Evolutionary conservation across 2,329 filamentous ascomycete genomes (phyloP).

Genomic region (Aureobasidium sp.): DNA sequence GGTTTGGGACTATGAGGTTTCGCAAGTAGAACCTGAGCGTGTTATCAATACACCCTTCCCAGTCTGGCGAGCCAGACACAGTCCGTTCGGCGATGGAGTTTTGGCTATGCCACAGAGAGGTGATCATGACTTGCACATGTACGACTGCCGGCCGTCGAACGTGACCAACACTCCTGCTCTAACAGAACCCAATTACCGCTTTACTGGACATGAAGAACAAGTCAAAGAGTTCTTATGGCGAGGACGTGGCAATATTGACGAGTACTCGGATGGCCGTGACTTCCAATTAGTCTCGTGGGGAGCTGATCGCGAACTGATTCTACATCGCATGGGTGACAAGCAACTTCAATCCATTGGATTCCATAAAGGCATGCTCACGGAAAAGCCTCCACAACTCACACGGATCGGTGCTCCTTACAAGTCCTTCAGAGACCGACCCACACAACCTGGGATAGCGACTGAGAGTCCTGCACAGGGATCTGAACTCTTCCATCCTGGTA

Average conservation of each 20-base stretch:
- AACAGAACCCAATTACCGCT: constrained; percentile 46
- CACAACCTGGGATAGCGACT: not conserved
- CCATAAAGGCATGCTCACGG: constrained; percentile 56
- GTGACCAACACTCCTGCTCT: constrained; percentile 37
- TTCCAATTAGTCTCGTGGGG: constrained; percentile 97
- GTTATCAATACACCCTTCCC: constrained; percentile 77
- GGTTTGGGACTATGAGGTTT: constrained; percentile 71
- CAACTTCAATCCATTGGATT: constrained; percentile 63
- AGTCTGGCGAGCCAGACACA: constrained; percentile 84
- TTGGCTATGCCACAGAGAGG: constrained; percentile 89
- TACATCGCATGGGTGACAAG: constrained; percentile 62
- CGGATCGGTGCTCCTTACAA: constrained; percentile 76
- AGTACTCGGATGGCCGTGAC: constrained; percentile 71
- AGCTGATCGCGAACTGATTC: constrained; percentile 69
- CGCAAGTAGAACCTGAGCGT: constrained; percentile 59
- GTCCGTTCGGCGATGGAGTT: constrained; percentile 78
- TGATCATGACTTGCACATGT: constrained; percentile 76
- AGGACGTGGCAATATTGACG: constrained; percentile 57
- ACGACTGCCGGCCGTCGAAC: constrained; percentile 41
- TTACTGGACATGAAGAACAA: constrained; percentile 49
- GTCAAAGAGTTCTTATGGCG: constrained; percentile 92
- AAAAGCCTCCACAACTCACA: constrained; percentile 53
- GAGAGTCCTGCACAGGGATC: not conserved
- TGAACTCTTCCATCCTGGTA: not conserved
- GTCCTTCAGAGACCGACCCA: constrained; percentile 59